Evolutionary conservation across 108 stramenopile species (phyloP), one percentile per base, ranked within the genome.

Genomic region (Bacterosira constricta): DNA sequence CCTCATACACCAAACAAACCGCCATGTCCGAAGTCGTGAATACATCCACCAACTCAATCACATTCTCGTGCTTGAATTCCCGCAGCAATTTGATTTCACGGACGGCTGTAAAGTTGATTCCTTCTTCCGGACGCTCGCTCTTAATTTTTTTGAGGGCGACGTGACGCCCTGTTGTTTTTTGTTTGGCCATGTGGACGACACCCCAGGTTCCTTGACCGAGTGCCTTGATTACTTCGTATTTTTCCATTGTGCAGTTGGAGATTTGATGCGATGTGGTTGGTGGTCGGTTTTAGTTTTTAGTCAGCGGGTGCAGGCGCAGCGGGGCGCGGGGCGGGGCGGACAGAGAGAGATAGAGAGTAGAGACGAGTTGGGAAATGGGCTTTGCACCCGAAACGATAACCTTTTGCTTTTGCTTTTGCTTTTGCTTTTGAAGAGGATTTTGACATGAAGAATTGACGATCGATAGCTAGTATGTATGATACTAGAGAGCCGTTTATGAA

Each of bases 131-230:
- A 36, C 84, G 87, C 65, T 88, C 89, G 35, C 82, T 80, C 66
- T 96, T 97, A 88, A 97, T 95, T 66, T 91, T 95, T 60, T 96
- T 96, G 39, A 96, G 81, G 45, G 96, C 96, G 17, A 96, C 96
- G 35, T 86, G 72, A 2, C 92, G 89, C 23, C 90, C 92, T 2
- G 93, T 94, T 9, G 68, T 69, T 58, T 88, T 93, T 71, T 95
- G 96, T 75, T 94, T 90, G 27, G 94, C 92, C 81, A 81, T 73
- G 71, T 88, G 89, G 23, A 96, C 96, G 26, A 96, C 93, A 76
- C 96, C 96, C 96, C 96, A 96, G 67, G 96, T 95, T 56, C 96
- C 96, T 53, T 90, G 85, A 21, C 96, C 94, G 30, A 96, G 86
- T 11, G 88, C 89, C 52, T 85, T 88, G 49, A 89, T 84, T 7